These are phyloP conservation scores for Nicotiana tabacum DNA, from an alignment of 257 asterid genomes.

Conservation along the genomic window DNA sequence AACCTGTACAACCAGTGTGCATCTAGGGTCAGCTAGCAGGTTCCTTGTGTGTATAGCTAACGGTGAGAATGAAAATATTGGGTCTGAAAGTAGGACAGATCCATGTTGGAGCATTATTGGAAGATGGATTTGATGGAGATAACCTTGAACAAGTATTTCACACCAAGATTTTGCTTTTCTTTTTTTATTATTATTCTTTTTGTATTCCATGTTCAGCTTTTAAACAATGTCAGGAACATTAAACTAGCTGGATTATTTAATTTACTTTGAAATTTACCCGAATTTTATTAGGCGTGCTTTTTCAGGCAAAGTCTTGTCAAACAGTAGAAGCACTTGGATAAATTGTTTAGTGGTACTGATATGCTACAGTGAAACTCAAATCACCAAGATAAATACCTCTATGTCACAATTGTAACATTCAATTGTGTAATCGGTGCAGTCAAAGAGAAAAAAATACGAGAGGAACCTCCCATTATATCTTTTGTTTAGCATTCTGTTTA, in stretches of 20 bases:
- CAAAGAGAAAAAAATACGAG: no score
- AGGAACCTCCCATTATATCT: no score
- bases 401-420: not conserved
- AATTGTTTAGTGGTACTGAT: not conserved
- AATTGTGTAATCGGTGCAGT: no score
- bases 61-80: slow-evolving; percentile 89
- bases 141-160: not conserved
- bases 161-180: not conserved
- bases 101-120: not conserved
- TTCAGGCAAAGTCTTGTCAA: not conserved
- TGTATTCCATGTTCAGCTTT: not conserved
- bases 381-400: not conserved
- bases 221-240: not conserved
- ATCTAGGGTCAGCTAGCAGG: slow-evolving; percentile 86
- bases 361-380: not conserved
- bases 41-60: slow-evolving; percentile 98
- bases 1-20: slow-evolving; percentile 94
- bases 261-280: not conserved
- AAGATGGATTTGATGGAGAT: not conserved
- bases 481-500: no score
- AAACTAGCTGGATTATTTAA: not conserved
- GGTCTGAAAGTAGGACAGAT: slow-evolving; percentile 40
- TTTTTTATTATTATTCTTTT: no score
- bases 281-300: not conserved
- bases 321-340: not conserved